These are phyloP conservation scores for Umbilicus rupestris DNA, from an alignment of 164 flowering plant species.

Conservation along the genomic window DNA sequence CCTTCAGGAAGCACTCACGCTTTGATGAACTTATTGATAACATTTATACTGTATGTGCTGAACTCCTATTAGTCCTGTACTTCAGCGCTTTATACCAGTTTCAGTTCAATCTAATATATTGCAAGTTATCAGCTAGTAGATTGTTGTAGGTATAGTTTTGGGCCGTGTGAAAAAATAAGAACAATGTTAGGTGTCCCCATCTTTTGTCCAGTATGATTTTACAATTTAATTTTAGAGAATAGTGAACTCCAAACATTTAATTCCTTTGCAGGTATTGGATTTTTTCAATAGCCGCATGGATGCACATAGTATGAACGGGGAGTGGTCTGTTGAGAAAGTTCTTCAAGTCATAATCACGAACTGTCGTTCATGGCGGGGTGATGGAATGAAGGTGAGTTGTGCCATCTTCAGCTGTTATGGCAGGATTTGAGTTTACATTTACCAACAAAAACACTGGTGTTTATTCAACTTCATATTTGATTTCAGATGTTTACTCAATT, in stretches of 20 bases:
- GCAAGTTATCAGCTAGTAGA: too few relatives aligned
- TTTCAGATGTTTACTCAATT: conserved; percentile 82
- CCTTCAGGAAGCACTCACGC: conserved; percentile 90
- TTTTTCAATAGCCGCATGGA: conserved; percentile 93
- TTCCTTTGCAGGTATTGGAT: conserved; percentile 61
- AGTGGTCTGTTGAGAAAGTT: conserved; percentile 93
- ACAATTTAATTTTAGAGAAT: background rate
- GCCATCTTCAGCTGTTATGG: background rate
- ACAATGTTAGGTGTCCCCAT: background rate
- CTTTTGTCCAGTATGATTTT: background rate
- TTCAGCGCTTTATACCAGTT: background rate
- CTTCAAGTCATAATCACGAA: conserved; percentile 69
- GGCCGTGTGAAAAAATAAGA: background rate
- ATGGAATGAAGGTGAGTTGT: conserved; percentile 79
- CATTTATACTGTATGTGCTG: conserved; percentile 59
- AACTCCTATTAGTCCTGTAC: background rate
- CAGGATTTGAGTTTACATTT: background rate
- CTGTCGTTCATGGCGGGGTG: conserved; percentile 96
- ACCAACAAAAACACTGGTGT: background rate
- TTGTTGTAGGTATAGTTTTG: background rate
- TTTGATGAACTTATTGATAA: conserved; percentile 88
- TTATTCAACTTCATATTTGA: background rate
- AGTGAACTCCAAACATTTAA: background rate
- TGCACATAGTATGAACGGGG: conserved; percentile 64
- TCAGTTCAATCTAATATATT: background rate